phyloP scores from a whole-genome alignment of 2,329 filamentous ascomycete genomes.

The Ophiostoma sp. region DNA sequence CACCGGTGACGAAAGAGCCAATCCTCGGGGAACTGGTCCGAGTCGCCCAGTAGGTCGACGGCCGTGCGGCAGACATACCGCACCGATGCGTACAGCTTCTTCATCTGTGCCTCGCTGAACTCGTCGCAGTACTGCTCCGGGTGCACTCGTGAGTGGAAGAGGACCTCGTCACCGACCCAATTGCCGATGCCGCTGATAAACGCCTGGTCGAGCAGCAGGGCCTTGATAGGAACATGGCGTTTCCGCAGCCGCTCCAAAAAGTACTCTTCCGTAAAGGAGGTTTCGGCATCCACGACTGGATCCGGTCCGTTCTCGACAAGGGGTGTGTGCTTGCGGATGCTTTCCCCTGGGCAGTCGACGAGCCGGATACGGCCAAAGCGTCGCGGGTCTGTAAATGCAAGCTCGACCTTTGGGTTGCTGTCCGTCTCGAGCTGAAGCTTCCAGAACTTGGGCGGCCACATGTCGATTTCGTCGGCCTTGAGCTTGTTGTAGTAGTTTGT shows the following conservation, averaged over 20 bases:
- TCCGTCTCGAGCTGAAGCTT: slow-evolving; percentile 73
- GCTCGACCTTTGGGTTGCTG: slow-evolving; percentile 48
- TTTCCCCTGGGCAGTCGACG: slow-evolving; percentile 69
- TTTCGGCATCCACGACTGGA: slow-evolving; percentile 73
- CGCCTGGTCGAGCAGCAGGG: slow-evolving; percentile 78
- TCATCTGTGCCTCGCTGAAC: slow-evolving; percentile 65
- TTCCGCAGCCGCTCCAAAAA: slow-evolving; percentile 62
- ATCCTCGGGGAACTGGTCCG: slow-evolving; percentile 72
- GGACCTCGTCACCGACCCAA: slow-evolving; percentile 92
- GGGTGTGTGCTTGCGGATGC: slow-evolving; percentile 71
- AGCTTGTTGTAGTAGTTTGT: slow-evolving; percentile 75
- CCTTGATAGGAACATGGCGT: slow-evolving; percentile 83
- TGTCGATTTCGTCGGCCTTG: slow-evolving; percentile 50
- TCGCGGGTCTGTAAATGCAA: slow-evolving; percentile 79
- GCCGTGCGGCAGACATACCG: slow-evolving; percentile 75
- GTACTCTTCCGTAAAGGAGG: slow-evolving; percentile 69
- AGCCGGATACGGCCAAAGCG: slow-evolving; percentile 74
- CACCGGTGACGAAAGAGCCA: slow-evolving; percentile 89
- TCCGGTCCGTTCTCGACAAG: slow-evolving; percentile 91
- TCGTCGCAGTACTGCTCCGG: slow-evolving; percentile 90
- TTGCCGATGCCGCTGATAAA: slow-evolving; percentile 92
- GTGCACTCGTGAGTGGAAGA: slow-evolving; percentile 84
- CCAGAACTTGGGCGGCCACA: slow-evolving; percentile 86
- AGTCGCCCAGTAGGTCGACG: slow-evolving; percentile 73
- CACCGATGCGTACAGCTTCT: slow-evolving; percentile 64